Conservation (phyloP, 306 rosid species). For the Carpinus fangiana region DNA sequence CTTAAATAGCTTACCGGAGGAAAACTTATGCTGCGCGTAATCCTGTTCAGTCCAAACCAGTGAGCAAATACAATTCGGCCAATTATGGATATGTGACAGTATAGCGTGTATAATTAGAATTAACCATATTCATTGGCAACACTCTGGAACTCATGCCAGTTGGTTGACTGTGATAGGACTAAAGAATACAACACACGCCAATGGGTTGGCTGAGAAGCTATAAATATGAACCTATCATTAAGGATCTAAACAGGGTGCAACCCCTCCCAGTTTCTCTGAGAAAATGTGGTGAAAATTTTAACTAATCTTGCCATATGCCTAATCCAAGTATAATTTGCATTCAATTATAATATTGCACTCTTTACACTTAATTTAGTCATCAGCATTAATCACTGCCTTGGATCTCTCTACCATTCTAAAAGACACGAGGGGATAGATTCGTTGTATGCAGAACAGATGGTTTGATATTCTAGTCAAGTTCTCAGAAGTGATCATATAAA, state of each 20-base stretch:
- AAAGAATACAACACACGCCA: background rate
- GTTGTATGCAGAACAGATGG: too few species aligned
- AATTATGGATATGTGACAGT: background rate
- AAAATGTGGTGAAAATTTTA: background rate
- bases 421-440: too few species aligned
- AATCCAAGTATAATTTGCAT: background rate
- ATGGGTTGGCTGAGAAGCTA: background rate
- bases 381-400: too few species aligned
- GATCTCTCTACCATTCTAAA: too few species aligned
- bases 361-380: too few species aligned
- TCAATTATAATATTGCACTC: too few species aligned
- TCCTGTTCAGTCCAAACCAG: background rate
- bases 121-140: background rate
- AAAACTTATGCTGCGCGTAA: background rate
- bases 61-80: background rate
- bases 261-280: background rate
- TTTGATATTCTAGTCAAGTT: too few species aligned
- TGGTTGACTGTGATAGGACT: too few species aligned
- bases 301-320: background rate
- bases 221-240: background rate
- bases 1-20: background rate
- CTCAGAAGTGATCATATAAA: too few species aligned
- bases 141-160: background rate
- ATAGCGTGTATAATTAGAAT: background rate
- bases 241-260: background rate